Percentiles rank a stretch among this genome's conserved stretches.
These are phyloP conservation scores for Parachaetomium inaequale DNA, from an alignment of 495 filamentous ascomycete species.

Conservation along the genomic window DNA sequence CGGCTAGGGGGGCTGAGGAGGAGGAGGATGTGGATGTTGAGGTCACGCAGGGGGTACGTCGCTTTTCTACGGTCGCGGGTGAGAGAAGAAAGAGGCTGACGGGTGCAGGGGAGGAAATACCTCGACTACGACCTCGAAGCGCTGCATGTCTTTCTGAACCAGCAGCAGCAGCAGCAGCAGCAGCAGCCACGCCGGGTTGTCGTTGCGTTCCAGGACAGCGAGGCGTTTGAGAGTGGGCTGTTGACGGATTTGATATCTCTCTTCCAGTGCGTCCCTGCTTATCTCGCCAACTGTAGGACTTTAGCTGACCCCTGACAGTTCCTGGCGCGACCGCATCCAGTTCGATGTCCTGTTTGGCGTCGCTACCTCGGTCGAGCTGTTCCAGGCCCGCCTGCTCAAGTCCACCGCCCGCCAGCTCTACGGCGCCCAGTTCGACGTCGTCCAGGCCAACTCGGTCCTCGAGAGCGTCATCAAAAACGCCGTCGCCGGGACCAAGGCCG, in stretches of 20 bases:
- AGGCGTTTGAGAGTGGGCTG: constrained; percentile 80
- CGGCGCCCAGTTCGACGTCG: constrained; percentile 81
- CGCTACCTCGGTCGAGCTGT: constrained; percentile 84
- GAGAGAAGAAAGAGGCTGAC: neutral
- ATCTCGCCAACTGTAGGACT: too few relatives aligned
- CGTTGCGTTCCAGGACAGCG: constrained; percentile 82
- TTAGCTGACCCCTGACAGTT: constrained; percentile 46
- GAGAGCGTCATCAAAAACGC: constrained; percentile 74
- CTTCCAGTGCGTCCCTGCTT: constrained; percentile 54
- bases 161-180: constrained; percentile 48
- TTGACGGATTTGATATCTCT: constrained; percentile 74
- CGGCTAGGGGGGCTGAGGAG: constrained; percentile 5
- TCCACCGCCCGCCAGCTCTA: constrained; percentile 64
- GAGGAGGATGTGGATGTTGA: constrained; percentile 51
- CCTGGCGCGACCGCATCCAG: constrained; percentile 85
- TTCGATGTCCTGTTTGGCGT: constrained; percentile 85
- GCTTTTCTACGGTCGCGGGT: neutral
- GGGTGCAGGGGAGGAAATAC: constrained; percentile 59
- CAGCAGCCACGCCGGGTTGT: constrained; percentile 60
- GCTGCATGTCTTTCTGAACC: constrained; percentile 60
- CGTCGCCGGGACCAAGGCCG: constrained; percentile 51
- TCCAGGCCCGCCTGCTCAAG: constrained; percentile 79
- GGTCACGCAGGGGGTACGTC: constrained; percentile 49
- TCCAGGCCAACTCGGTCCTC: constrained; percentile 67
- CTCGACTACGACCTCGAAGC: constrained; percentile 89